A percentile compares a stretch with the other conserved stretches of the same genome.
phyloP scores from a whole-genome alignment of 257 asterid genomes.

The Jaltomata sinuosa region DNA sequence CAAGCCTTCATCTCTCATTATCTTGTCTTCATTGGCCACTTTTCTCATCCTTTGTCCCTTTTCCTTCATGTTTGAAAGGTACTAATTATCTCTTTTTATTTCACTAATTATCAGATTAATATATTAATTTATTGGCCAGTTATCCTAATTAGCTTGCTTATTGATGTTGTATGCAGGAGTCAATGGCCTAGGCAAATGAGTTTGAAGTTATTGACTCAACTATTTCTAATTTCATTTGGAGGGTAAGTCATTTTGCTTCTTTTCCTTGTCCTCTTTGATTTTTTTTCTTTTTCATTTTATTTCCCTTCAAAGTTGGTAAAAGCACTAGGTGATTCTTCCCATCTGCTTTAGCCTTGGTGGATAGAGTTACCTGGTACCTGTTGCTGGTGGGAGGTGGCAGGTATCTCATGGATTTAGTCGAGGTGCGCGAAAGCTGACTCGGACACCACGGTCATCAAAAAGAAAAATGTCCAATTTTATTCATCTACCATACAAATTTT shows the following conservation, averaged over 20 bases:
- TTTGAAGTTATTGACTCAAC: conserved; percentile 39
- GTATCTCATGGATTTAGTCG: too few relatives aligned
- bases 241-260: conserved; percentile 34
- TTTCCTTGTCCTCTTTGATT: neutral
- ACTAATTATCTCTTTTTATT: neutral
- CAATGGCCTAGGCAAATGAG: conserved; percentile 64
- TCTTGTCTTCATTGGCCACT: conserved; percentile 63
- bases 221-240: conserved; percentile 68
- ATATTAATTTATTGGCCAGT: neutral
- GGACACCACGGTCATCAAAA: too few relatives aligned
- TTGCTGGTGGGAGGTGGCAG: too few relatives aligned
- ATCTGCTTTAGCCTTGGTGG: too few relatives aligned
- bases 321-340: too few relatives aligned
- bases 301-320: too few relatives aligned
- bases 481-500: too few relatives aligned
- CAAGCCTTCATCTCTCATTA: conserved; percentile 53
- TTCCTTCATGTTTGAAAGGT: conserved; percentile 63
- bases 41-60: conserved; percentile 59
- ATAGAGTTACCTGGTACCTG: too few relatives aligned
- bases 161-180: conserved; percentile 43
- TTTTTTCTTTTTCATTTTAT: too few relatives aligned
- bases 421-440: too few relatives aligned
- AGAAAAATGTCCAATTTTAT: too few relatives aligned
- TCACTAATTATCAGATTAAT: neutral
- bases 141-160: neutral